A percentile compares a stretch with the other conserved stretches of the same genome.
These are phyloP conservation scores for Rhipidocladum racemiflorum DNA, from an alignment of 176 grass and related monocot species.

Conservation along the genomic window DNA sequence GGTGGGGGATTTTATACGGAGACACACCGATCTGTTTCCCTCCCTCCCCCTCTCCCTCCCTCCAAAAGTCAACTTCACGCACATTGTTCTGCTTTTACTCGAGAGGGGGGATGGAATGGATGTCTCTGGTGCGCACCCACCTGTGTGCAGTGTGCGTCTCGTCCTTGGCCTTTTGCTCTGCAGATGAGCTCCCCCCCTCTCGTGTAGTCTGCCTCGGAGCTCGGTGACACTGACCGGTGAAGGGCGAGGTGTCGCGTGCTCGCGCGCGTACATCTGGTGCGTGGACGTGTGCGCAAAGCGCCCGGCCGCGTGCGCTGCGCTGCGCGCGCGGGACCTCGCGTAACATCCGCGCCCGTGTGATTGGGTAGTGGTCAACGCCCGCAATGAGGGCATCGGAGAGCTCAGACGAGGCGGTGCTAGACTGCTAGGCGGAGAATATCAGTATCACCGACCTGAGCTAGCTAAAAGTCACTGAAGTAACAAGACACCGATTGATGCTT, in stretches of 20 bases:
- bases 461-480: neutral
- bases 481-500: neutral
- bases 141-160: neutral
- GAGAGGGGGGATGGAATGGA: neutral
- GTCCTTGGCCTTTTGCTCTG: neutral
- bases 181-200: neutral
- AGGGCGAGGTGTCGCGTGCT: neutral
- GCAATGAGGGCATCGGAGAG: neutral
- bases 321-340: neutral
- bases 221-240: neutral
- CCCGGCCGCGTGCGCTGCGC: neutral
- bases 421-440: no score
- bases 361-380: neutral
- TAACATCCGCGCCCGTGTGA: neutral
- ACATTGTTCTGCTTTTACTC: slow-evolving; percentile 13
- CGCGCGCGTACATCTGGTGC: neutral
- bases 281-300: neutral
- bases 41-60: neutral
- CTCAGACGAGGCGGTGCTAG: neutral
- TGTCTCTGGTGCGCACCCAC: neutral
- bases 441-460: no score
- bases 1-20: slow-evolving; percentile 38
- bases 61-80: slow-evolving; percentile 25
- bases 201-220: neutral
- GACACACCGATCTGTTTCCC: neutral